These are phyloP conservation scores for Penicillium digitatum DNA, from an alignment of 2,329 filamentous ascomycete species.

Conservation along the genomic window DNA sequence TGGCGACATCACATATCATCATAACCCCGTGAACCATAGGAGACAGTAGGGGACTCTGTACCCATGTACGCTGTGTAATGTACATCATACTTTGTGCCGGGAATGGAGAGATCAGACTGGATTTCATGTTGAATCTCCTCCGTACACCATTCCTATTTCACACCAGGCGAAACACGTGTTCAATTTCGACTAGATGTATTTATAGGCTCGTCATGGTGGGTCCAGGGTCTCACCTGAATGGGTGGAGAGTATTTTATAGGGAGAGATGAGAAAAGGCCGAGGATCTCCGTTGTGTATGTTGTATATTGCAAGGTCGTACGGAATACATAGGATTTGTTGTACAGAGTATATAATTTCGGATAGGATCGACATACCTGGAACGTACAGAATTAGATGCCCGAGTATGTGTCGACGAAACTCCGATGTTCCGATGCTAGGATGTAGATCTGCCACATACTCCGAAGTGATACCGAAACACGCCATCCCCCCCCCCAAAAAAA, in stretches of 20 bases:
- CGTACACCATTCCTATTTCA: not conserved
- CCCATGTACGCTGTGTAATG: not conserved
- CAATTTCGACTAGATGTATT: conserved; percentile 1
- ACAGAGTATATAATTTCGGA: not conserved
- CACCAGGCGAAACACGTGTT: not conserved
- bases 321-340: not conserved
- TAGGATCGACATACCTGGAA: not conserved
- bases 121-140: not conserved
- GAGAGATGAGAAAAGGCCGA: not conserved
- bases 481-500: not conserved
- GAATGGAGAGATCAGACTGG: not conserved
- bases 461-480: not conserved
- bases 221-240: conserved; percentile 17
- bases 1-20: conserved; percentile 9
- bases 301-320: not conserved
- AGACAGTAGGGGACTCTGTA: not conserved
- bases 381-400: not conserved
- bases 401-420: not conserved
- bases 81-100: not conserved
- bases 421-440: conserved; percentile 5
- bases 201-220: conserved; percentile 12
- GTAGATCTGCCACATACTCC: conserved; percentile 5
- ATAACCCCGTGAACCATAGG: not conserved
- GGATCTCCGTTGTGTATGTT: not conserved
- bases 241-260: not conserved